A percentile compares a stretch with the other conserved stretches of the same genome.
Conservation (phyloP, 805 yeast genomes). For the Debaryomyces tyrocola region DNA sequence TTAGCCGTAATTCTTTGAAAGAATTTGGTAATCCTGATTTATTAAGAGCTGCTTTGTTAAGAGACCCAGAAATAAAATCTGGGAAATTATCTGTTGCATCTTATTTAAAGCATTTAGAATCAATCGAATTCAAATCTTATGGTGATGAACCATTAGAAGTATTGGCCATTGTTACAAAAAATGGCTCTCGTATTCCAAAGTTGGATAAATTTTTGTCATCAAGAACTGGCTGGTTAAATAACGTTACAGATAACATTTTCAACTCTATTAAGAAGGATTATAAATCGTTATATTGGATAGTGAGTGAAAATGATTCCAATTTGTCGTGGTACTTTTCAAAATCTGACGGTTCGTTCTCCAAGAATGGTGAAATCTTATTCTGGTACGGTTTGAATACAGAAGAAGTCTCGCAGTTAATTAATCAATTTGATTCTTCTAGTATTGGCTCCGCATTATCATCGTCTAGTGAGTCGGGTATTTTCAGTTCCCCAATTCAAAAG, state of each 20-base stretch:
- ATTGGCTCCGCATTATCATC: constrained; percentile 37
- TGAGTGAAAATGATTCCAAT: constrained; percentile 86
- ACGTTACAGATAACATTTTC: constrained; percentile 94
- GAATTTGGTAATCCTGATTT: constrained; percentile 76
- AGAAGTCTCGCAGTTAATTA: constrained; percentile 62
- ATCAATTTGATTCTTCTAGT: constrained; percentile 41
- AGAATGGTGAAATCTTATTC: constrained; percentile 85
- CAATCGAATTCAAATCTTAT: constrained; percentile 65
- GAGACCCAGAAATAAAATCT: constrained; percentile 72
- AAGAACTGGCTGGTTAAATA: constrained; percentile 94
- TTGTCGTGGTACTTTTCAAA: constrained; percentile 88
- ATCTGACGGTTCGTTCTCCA: constrained; percentile 91
- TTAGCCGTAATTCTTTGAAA: constrained; percentile 64
- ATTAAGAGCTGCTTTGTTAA: constrained; percentile 70
- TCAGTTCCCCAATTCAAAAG: constrained; percentile 46
- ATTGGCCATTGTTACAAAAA: constrained; percentile 72
- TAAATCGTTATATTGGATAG: constrained; percentile 78
- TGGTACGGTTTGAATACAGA: constrained; percentile 88
- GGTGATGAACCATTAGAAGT: constrained; percentile 97
- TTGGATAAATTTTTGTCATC: constrained; percentile 86
- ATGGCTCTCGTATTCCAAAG: constrained; percentile 52
- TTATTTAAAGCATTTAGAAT: constrained; percentile 72
- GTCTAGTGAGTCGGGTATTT: constrained; percentile 46
- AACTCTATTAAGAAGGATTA: constrained; percentile 75
- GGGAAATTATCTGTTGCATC: constrained; percentile 77